Base-by-base conservation (phyloP, 768 basidiomycete species). In the Megacollybia marginata region DNA sequence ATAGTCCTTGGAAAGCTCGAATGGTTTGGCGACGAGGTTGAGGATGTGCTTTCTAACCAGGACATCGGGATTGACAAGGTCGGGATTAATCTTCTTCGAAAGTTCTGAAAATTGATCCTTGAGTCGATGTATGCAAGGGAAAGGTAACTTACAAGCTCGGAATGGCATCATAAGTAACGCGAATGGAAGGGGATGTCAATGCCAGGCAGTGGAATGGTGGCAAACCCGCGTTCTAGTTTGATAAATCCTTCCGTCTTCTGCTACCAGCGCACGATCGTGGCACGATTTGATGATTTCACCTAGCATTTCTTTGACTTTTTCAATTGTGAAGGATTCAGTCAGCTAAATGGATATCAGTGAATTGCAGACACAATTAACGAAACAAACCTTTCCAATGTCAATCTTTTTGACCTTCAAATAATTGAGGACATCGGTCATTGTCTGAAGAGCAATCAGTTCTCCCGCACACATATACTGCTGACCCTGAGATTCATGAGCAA, bases 111-210 rank as follows among this genome's bases (percentile, higher is more conserved):
- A 53, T 9, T 33, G 16, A 42, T 40, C 31, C 52, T 51, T 28
- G 23, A 40, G 38, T 40, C 38, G 38, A 40, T 28, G 38, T 5
- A 40, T 52, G 42, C 23, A 4, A 15, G 20, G 47, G 15, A 47
- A 44, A 35, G 33, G 15, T 46, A 19, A 78, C 88, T 69, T 62
- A 92, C 89, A 96, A 50, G 92, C 90, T 57, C 93, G 83, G 89
- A 96, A 95, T 9, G 94, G 91, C 83, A 95, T 78, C 96, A 99
- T 35, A 99, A 79, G 69, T 98, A 99, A 52, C 94, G 88, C 4
- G 95, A 98, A 67, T 99, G 96, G 89, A 99, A 99, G 4, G 96
- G 96, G 1, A 99, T 96, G 59, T 98, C 96, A 59, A 99, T 97
- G 53, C 95, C 95, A 34, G 94, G 91, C 35, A 95, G 76, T 38